A percentile compares a stretch with the other conserved stretches of the same genome.
phyloP scores from a whole-genome alignment of 306 rosid species.

The Vigna angularis region DNA sequence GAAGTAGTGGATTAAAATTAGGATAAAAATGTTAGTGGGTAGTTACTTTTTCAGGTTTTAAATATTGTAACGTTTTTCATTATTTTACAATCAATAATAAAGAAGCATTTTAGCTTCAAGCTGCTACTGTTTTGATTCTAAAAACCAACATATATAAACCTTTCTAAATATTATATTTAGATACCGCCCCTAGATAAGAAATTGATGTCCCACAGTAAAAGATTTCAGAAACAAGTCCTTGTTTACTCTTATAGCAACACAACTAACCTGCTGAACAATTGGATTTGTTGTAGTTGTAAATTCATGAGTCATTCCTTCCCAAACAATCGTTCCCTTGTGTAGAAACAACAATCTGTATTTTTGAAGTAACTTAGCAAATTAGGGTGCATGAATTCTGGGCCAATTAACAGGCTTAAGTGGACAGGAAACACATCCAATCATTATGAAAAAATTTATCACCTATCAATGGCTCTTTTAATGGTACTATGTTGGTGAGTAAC shows the following conservation, averaged over 20 bases:
- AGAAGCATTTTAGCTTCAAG: no score
- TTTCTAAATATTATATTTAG: constrained; percentile 26
- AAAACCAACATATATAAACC: neutral
- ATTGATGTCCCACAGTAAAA: constrained; percentile 23
- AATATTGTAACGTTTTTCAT: no score
- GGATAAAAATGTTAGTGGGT: no score
- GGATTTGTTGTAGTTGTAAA: constrained; percentile 85
- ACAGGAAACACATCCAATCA: constrained; percentile 20
- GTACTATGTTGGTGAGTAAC: constrained; percentile 99
- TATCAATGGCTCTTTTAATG: constrained; percentile 92
- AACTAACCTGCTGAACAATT: constrained; percentile 88
- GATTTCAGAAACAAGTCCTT: constrained; percentile 23
- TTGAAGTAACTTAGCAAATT: constrained; percentile 32
- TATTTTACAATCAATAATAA: no score
- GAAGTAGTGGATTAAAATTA: no score
- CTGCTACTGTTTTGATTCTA: no score
- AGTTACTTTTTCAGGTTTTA: no score
- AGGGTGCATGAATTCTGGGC: constrained; percentile 18
- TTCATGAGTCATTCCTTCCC: constrained; percentile 98
- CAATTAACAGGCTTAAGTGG: constrained; percentile 6
- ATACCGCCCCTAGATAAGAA: neutral
- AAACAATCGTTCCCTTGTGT: constrained; percentile 87
- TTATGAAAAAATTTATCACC: constrained; percentile 54
- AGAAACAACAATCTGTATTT: constrained; percentile 81
- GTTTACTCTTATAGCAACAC: constrained; percentile 6